Conservation (phyloP, 176 grass and related monocot genomes). For the Zea mays region Zm-B73-REFERENCE-NAM-5.0 NC_050103.1:175246501-175247000, state of each 20-base stretch:
- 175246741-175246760: too few relatives aligned
- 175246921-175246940: not conserved
- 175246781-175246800: too few relatives aligned
- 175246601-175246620: not conserved
- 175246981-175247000: not conserved
- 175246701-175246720: not conserved
- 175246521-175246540: constrained; percentile 90
- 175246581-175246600: constrained; percentile 14
- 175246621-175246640: not conserved
- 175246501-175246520: constrained; percentile 84
- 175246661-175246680: not conserved
- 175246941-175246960: not conserved
- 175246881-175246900: not conserved
- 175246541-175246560: constrained; percentile 72
- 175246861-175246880: not conserved
- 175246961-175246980: constrained; percentile 5
- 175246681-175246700: not conserved
- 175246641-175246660: not conserved
- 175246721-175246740: too few relatives aligned
- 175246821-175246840: not conserved
- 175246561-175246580: constrained; percentile 43
- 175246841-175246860: not conserved
- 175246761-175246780: too few relatives aligned
- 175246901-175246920: not conserved
- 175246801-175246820: too few relatives aligned